Evolutionary conservation across 1,139 yeast species (phyloP), one percentile per base, ranked within the genome.

Genomic region (Blastobotrys capitulatus): DNA sequence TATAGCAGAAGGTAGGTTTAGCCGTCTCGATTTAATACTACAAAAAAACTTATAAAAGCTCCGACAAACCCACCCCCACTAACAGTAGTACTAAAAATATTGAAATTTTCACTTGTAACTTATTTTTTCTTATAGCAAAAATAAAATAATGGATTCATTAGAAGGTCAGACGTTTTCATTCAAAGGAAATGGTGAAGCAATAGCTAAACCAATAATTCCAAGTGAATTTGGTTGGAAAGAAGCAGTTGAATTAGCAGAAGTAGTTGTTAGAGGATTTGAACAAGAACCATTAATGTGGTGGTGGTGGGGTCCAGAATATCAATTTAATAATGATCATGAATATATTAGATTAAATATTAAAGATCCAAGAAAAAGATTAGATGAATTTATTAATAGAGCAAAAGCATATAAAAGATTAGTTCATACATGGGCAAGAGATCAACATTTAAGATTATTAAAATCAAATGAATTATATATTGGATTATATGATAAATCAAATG

Each of bases 291-390:
- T 51, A 41, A 48, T 44, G 9, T 44, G 48, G 48, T 29, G 27
- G 34, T 44, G 48, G 47, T 44, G 38, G 38, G 48, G 48, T 2
- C 42, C 42, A 8, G 25, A 16, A 26, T 44, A 38, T 26, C 48
- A 39, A 19, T 52, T 52, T 37, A 52, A 49, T 20, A 32, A 34
- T 8, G 52, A 48, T 45, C 39, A 46, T 42, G 18, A 20, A 20
- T 13, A 35, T 31, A 15, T 43, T 50, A 26, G 48, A 18, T 18
- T 9, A 12, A 13, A 31, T 15, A 38, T 44, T 32, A 31, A 38
- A 19, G 48, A 44, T 27, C 48, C 48, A 7, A 32, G 48, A 20
- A 34, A 38, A 3, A 27, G 38, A 26, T 32, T 44, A 15, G 31
- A 16, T 22, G 48, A 44, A 25, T 26, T 38, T 20, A 16, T 26